Conservation (phyloP, 108 stramenopile genomes). For the Nitzschia putrida region DNA sequence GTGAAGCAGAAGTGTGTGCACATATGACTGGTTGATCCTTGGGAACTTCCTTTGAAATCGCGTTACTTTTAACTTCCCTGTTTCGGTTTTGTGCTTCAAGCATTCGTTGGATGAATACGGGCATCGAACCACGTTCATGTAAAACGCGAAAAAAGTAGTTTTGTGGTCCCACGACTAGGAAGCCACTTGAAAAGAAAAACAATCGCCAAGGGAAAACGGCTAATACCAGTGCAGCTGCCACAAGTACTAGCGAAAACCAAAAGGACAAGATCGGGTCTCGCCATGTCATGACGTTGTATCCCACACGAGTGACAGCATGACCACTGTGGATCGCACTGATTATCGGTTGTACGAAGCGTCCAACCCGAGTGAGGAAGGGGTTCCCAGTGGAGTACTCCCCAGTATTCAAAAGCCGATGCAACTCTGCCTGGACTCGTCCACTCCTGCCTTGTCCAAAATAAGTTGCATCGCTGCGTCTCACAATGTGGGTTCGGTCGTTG, state of each 20-base stretch:
- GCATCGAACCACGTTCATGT: conserved; percentile 24
- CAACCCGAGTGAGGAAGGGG: conserved; percentile 40
- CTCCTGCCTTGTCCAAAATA: conserved; percentile 37
- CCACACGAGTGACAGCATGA: conserved; percentile 36
- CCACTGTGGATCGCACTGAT: conserved; percentile 31
- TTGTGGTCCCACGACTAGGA: conserved; percentile 65
- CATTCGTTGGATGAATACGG: not conserved
- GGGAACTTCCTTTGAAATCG: conserved; percentile 10
- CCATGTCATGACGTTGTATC: conserved; percentile 71
- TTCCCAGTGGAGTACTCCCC: conserved; percentile 46
- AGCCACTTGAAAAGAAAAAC: conserved; percentile 57
- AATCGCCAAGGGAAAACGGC: conserved; percentile 70
- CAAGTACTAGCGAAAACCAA: conserved; percentile 38
- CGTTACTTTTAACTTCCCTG: not conserved
- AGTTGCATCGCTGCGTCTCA: conserved; percentile 22
- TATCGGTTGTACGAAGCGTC: conserved; percentile 39
- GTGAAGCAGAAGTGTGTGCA: conserved; percentile 25
- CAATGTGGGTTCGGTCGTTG: conserved; percentile 41
- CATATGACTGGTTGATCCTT: conserved; percentile 44
- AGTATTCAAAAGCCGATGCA: conserved; percentile 44
- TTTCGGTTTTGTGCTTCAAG: not conserved
- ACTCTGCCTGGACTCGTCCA: conserved; percentile 12
- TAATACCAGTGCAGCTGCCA: conserved; percentile 34
- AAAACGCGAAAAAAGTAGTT: conserved; percentile 32
- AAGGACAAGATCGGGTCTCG: conserved; percentile 67